Base-by-base conservation (phyloP, 225 moss, liverwort and hornwort genomes). In the Marchantia polymorpha region DNA sequence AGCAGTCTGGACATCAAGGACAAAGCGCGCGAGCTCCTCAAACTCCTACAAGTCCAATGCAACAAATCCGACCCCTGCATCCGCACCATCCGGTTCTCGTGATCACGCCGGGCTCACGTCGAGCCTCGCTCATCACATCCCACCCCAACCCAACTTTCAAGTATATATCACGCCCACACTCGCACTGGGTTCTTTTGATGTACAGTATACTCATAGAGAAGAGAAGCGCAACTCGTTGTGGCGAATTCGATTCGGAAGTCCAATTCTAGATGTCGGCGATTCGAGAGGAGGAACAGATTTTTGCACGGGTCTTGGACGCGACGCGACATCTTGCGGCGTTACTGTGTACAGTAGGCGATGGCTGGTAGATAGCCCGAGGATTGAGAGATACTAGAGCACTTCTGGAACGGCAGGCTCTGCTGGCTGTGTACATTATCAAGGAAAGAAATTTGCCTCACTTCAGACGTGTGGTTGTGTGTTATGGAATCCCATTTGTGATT, bases 331-430 rank as follows among this genome's bases (percentile, higher is more conserved):
- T 65, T 65, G 64, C 64, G 64, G 64, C 64, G 64, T 65, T 65
- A 65, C 64, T 65, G 7, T 65, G 64, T 65, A 65, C 64, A 65
- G 64, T 65, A 65, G 64, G n/a, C 20, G 64, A 65, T 22, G 64
- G 64, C 64, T 65, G 64, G 64, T 65, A 22, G 64, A 17, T 65
- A 65, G 64, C 56, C 56, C 56, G 56, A 56, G 13, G 5, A 56
- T 56, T 1, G 19, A 12, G 19, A 19, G 8, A 19, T 12, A 56
- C 5, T 56, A 56, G 56, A 56, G 8, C 56, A 56, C 2, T 19
- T 19, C 56, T 56, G 56, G 56, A 12, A 56, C 56, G 19, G 56
- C 15, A 56, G 19, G n/a, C n/a, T n/a, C n/a, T n/a, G n/a, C n/a
- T n/a, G n/a, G n/a, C n/a, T n/a, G n/a, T n/a, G n/a, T n/a, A n/a